Conservation (phyloP, 495 filamentous ascomycete species). For the Penicillium silybi region DNA sequence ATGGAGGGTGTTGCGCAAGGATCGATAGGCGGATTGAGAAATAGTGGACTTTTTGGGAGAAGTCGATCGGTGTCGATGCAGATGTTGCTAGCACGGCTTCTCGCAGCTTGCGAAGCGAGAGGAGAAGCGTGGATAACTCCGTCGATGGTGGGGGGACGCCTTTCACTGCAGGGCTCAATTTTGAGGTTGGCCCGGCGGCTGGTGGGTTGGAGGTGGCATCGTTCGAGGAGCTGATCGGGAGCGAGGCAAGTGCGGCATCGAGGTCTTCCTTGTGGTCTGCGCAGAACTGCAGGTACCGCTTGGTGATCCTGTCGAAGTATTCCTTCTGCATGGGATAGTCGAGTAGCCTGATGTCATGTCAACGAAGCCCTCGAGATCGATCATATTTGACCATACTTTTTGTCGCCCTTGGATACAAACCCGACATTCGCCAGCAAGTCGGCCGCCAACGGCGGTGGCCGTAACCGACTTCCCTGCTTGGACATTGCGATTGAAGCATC, state of each 20-base stretch:
- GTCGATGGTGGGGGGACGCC: slow-evolving; percentile 33
- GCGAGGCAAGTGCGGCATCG: slow-evolving; percentile 65
- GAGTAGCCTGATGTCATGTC: slow-evolving; percentile 55
- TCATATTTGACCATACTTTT: slow-evolving; percentile 46
- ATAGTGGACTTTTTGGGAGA: slow-evolving; percentile 65
- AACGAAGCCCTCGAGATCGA: not conserved
- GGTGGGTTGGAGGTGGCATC: slow-evolving; percentile 42
- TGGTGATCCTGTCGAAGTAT: slow-evolving; percentile 81
- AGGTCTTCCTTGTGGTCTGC: slow-evolving; percentile 66
- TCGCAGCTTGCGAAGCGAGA: slow-evolving; percentile 85
- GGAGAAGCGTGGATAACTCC: slow-evolving; percentile 57
- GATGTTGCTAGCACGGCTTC: slow-evolving; percentile 73
- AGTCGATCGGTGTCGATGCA: slow-evolving; percentile 55
- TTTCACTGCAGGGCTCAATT: slow-evolving; percentile 17
- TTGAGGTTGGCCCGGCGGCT: slow-evolving; percentile 22
- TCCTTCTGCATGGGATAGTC: slow-evolving; percentile 70
- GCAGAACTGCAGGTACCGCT: slow-evolving; percentile 85
- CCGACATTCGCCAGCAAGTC: slow-evolving; percentile 77
- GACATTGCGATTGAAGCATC: slow-evolving; percentile 13
- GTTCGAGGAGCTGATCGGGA: slow-evolving; percentile 46
- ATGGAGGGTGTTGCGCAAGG: slow-evolving; percentile 71
- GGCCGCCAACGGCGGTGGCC: slow-evolving; percentile 47
- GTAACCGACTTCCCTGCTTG: slow-evolving; percentile 58
- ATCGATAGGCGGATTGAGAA: slow-evolving; percentile 84
- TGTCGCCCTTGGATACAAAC: slow-evolving; percentile 86